A percentile compares a stretch with the other conserved stretches of the same genome.
These are phyloP conservation scores for Cystofilobasidium bisporidii DNA, from an alignment of 768 basidiomycete species.

Conservation along the genomic window DNA sequence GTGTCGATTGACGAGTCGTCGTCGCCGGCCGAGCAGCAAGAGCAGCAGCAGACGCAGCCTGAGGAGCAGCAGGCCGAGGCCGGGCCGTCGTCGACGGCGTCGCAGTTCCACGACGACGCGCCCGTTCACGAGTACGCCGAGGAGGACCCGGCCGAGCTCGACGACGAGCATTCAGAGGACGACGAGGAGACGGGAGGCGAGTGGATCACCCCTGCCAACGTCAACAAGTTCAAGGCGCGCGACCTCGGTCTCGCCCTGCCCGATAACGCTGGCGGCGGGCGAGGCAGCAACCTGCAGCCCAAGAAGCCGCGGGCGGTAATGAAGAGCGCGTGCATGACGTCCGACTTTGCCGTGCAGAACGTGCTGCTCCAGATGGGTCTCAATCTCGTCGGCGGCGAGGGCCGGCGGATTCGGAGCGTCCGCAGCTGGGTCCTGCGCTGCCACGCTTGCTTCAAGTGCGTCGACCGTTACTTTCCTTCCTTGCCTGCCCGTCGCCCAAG, in stretches of 20 bases:
- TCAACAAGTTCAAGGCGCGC: conserved; percentile 72
- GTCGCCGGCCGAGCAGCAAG: too few relatives aligned
- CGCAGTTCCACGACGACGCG: too few relatives aligned
- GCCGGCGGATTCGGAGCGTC: conserved; percentile 77
- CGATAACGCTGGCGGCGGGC: conserved; percentile 34
- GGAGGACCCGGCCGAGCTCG: conserved; percentile 44
- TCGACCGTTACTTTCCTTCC: conserved; percentile 25
- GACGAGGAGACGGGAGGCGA: conserved; percentile 66
- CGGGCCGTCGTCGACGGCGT: conserved; percentile 4
- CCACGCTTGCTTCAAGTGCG: conserved; percentile 98
- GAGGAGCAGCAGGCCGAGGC: conserved; percentile 38
- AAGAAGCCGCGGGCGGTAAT: conserved; percentile 39
- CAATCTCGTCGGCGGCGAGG: conserved; percentile 77
- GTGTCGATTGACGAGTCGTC: conserved; percentile 39
- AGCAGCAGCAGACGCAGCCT: conserved; percentile 46
- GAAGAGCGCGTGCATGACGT: conserved; percentile 84
- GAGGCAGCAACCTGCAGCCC: conserved; percentile 16
- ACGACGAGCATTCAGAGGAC: conserved; percentile 59
- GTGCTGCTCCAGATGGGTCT: conserved; percentile 89
- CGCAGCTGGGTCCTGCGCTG: conserved; percentile 94
- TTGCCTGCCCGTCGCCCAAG: too few relatives aligned
- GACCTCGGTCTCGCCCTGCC: conserved; percentile 69
- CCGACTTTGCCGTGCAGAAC: conserved; percentile 99
- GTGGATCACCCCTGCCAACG: conserved; percentile 92
- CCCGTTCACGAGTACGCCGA: not conserved